Conservation (phyloP, 345 rosid species). For the Camelina neglecta region DNA sequence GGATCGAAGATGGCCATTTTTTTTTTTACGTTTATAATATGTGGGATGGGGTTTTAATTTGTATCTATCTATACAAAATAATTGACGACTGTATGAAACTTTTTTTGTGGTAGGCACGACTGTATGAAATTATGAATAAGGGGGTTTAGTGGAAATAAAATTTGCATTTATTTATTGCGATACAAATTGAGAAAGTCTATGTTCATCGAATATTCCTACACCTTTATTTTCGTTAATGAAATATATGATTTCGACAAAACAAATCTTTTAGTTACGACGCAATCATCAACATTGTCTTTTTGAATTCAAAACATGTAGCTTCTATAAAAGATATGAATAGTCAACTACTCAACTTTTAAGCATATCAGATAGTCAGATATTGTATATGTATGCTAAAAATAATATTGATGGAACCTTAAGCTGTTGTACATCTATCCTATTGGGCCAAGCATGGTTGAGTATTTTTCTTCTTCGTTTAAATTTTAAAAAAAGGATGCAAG, state of each 20-base stretch:
- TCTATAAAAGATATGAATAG: too few species aligned
- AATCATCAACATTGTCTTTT: background rate
- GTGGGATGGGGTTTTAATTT: background rate
- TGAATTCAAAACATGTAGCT: background rate
- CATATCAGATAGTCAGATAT: too few species aligned
- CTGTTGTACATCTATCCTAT: constrained; percentile 3
- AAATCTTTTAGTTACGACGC: constrained; percentile 33
- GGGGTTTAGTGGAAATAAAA: background rate
- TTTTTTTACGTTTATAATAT: background rate
- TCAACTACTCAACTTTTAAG: too few species aligned
- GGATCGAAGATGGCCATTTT: constrained; percentile 41
- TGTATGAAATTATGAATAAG: background rate
- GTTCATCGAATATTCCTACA: constrained; percentile 34
- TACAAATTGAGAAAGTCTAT: constrained; percentile 25
- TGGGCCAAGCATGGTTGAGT: constrained; percentile 24
- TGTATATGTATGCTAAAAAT: too few species aligned
- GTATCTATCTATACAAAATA: background rate
- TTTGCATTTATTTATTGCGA: constrained; percentile 2
- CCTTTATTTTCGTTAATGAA: constrained; percentile 28
- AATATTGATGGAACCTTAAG: background rate
- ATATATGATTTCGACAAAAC: constrained; percentile 15
- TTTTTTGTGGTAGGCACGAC: too few species aligned
- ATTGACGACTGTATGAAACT: background rate
- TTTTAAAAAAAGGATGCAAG: background rate
- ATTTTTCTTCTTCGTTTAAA: background rate